Conservation (phyloP, 345 rosid genomes). For the Citrus reticulata region DNA sequence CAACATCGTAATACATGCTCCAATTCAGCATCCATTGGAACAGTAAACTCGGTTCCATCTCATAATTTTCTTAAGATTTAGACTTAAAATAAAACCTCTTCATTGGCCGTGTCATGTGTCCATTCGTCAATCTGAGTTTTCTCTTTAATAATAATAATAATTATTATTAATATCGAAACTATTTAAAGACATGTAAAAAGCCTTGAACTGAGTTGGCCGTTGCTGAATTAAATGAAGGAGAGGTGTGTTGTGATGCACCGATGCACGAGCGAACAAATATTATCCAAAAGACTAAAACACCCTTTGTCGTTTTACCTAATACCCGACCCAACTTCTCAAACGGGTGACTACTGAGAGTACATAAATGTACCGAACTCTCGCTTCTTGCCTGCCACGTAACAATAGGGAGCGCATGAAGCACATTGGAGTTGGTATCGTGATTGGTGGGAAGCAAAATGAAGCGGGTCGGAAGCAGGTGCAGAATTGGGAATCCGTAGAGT, state of each 20-base stretch:
- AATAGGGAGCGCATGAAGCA: neutral
- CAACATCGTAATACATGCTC: neutral
- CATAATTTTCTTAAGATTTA: neutral
- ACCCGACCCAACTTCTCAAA: neutral
- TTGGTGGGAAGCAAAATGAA: no score
- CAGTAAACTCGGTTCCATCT: neutral
- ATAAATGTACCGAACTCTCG: neutral
- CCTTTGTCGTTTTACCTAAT: neutral
- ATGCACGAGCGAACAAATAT: neutral
- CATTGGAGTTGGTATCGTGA: neutral
- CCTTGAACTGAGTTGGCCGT: neutral
- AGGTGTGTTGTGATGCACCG: neutral
- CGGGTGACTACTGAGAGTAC: neutral
- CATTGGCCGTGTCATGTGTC: no score
- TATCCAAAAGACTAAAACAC: neutral
- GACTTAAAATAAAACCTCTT: no score
- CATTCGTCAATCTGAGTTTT: no score
- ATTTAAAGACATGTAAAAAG: neutral
- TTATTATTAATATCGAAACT: no score
- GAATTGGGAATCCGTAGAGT: constrained; percentile 14
- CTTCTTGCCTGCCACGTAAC: neutral
- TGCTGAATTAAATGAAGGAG: neutral
- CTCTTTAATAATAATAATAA: no score
- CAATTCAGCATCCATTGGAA: neutral
- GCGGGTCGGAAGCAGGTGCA: constrained; percentile 11